phyloP scores from a whole-genome alignment of 495 filamentous ascomycete genomes.

The Lasiosphaeria miniovina region DNA sequence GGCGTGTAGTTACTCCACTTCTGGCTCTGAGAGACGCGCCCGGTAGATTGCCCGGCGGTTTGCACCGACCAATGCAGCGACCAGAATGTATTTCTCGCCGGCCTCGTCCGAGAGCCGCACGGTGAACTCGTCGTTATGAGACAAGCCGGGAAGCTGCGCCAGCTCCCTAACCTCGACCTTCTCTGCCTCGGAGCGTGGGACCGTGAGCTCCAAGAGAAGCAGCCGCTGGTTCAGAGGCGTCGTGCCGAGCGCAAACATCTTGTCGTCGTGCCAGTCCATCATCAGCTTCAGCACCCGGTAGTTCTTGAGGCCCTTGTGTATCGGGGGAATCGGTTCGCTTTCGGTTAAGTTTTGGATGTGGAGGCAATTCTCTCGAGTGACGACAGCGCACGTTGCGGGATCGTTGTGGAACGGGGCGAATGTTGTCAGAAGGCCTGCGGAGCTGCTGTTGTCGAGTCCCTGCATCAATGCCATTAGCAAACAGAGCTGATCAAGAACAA shows the following conservation, averaged over 20 bases:
- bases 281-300: slow-evolving; percentile 32
- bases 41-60: slow-evolving; percentile 15
- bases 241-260: slow-evolving; percentile 30
- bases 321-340: not conserved
- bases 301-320: slow-evolving; percentile 26
- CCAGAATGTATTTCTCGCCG: slow-evolving; percentile 11
- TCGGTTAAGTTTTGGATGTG: slow-evolving; percentile 23
- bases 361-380: slow-evolving; percentile 29
- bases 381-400: slow-evolving; percentile 23
- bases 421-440: slow-evolving; percentile 31
- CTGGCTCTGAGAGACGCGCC: slow-evolving; percentile 4
- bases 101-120: slow-evolving; percentile 12
- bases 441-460: slow-evolving; percentile 27
- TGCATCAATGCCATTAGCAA: slow-evolving; percentile 5
- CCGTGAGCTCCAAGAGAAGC: slow-evolving; percentile 28
- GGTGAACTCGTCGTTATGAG: slow-evolving; percentile 22
- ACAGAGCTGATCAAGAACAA: not conserved
- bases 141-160: slow-evolving; percentile 22
- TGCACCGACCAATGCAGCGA: slow-evolving; percentile 12
- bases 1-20: not conserved
- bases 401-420: slow-evolving; percentile 23
- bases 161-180: slow-evolving; percentile 21
- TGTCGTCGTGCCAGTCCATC: slow-evolving; percentile 20
- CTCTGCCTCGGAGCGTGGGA: slow-evolving; percentile 10
- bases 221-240: slow-evolving; percentile 21